Evolutionary conservation across 1,139 yeast genomes (phyloP).

Genomic region (Candida pseudoviswanathii): DNA sequence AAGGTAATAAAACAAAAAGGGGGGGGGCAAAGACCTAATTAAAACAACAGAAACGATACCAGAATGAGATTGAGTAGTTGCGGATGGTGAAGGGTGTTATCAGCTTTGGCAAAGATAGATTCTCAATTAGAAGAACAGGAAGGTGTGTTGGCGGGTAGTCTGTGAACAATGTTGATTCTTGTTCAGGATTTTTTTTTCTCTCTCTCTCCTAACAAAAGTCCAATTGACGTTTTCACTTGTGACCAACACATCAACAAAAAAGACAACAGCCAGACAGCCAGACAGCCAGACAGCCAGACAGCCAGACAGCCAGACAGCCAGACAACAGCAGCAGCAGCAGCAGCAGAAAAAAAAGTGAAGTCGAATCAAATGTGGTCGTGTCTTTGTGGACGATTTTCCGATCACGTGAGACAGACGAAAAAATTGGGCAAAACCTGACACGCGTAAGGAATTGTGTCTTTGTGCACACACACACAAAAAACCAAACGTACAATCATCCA

Average conservation of each 20-base stretch:
- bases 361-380: not conserved
- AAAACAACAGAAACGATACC: constrained; percentile 5
- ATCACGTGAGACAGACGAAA: too few relatives aligned
- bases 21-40: not conserved
- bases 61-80: not conserved
- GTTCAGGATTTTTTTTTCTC: not conserved
- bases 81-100: not conserved
- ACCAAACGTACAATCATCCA: too few relatives aligned
- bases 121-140: not conserved
- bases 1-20: not conserved
- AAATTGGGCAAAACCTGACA: not conserved
- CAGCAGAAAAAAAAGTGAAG: not conserved
- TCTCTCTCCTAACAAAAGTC: not conserved
- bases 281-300: not conserved
- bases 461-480: not conserved
- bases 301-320: not conserved
- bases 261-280: not conserved
- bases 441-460: not conserved
- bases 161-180: not conserved
- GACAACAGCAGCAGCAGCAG: not conserved
- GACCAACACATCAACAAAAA: constrained; percentile 13
- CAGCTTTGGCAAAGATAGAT: not conserved
- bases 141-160: not conserved
- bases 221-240: constrained; percentile 5
- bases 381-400: not conserved